These are phyloP conservation scores for Avicennia marina DNA, from an alignment of 257 asterid genomes.

Conservation along the genomic window DNA sequence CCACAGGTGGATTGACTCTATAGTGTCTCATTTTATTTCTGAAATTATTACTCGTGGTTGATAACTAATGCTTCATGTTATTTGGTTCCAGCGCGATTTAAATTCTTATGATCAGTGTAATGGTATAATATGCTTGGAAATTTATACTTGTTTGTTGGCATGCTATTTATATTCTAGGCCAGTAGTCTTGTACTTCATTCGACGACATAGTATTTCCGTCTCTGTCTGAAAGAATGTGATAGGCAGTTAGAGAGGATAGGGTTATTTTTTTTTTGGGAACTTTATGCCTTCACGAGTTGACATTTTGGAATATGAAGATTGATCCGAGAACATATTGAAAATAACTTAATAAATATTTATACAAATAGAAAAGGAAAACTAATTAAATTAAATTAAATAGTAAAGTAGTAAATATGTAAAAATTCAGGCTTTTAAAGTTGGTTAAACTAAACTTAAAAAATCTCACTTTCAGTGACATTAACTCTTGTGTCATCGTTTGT, in stretches of 20 bases:
- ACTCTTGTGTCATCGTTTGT: too few species aligned
- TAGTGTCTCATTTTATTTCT: neutral
- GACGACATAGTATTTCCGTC: neutral
- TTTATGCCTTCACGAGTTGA: neutral
- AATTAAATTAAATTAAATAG: too few species aligned
- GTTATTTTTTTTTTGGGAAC: conserved; percentile 1
- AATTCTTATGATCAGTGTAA: neutral
- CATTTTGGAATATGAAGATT: conserved; percentile 1
- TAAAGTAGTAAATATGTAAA: too few species aligned
- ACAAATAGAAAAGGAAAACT: too few species aligned
- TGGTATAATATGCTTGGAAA: neutral
- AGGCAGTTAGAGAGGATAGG: too few species aligned
- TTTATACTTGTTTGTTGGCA: neutral
- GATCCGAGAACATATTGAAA: too few species aligned
- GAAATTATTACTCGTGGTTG: neutral
- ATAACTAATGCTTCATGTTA: neutral
- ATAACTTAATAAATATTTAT: too few species aligned
- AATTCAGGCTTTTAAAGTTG: too few species aligned
- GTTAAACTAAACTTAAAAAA: too few species aligned
- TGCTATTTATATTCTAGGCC: neutral
- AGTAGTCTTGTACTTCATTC: neutral
- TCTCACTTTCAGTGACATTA: too few species aligned
- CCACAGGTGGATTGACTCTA: neutral
- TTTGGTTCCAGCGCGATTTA: neutral
- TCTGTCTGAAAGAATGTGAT: conserved; percentile 2